Evolutionary conservation across 306 rosid species (phyloP).

Genomic region (Dicorynia guianensis): DNA sequence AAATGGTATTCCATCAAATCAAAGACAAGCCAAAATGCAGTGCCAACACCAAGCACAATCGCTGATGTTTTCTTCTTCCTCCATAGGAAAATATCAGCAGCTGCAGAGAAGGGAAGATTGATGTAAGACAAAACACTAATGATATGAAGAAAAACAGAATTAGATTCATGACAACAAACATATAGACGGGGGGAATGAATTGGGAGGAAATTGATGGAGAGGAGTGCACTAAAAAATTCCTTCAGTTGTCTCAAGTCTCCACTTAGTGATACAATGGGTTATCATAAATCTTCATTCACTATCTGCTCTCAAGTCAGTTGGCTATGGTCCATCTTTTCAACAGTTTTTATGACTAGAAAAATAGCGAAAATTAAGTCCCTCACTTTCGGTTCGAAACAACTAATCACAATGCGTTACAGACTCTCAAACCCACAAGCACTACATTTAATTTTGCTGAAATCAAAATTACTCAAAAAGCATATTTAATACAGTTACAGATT

Average conservation of each 20-base stretch:
- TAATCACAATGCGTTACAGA: too few relatives aligned
- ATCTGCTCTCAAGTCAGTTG: too few relatives aligned
- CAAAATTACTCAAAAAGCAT: too few relatives aligned
- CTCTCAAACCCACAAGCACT: too few relatives aligned
- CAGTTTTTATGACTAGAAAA: too few relatives aligned
- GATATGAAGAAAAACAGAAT: neutral
- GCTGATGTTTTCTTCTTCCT: slow-evolving; percentile 75
- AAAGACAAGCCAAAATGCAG: slow-evolving; percentile 78
- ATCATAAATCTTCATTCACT: neutral
- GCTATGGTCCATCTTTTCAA: neutral
- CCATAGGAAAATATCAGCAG: slow-evolving; percentile 91
- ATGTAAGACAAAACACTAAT: slow-evolving; percentile 18
- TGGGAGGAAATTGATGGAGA: neutral
- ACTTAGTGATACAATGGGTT: neutral
- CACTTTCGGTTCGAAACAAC: slow-evolving; percentile 42
- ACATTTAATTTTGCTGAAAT: too few relatives aligned
- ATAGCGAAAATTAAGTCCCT: too few relatives aligned
- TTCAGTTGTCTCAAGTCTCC: neutral
- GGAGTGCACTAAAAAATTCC: neutral
- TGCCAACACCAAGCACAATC: slow-evolving; percentile 71
- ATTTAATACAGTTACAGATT: neutral
- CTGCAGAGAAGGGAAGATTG: slow-evolving; percentile 51
- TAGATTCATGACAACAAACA: neutral
- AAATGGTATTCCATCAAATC: slow-evolving; percentile 77
- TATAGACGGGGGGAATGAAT: neutral